Percentiles rank a stretch among this genome's conserved stretches.
Evolutionary conservation across 116 monocot genomes (phyloP).

Genomic region (Phalaenopsis hybrid): DNA sequence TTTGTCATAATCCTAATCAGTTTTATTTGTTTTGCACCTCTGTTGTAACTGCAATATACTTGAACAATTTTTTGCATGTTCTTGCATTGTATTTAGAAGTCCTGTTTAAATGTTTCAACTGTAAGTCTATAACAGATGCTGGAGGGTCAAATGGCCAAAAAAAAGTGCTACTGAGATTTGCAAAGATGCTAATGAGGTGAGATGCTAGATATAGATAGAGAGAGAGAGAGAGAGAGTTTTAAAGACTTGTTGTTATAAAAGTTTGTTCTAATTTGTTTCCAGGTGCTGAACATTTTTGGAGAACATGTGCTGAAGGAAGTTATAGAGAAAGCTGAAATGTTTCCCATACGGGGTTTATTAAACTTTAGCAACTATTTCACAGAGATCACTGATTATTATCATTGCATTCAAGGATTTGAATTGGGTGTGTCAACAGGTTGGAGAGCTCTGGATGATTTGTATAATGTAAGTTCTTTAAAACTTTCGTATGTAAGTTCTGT

Average conservation of each 20-base stretch:
- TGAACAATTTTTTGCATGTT: not conserved
- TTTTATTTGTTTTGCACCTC: not conserved
- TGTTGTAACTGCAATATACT: not conserved
- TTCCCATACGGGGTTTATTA: conserved; percentile 48
- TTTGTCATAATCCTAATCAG: not conserved
- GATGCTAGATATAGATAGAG: not conserved
- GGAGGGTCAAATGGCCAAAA: conserved; percentile 86
- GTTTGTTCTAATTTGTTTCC: conserved; percentile 5
- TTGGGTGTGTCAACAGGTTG: conserved; percentile 47
- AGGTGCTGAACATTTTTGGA: conserved; percentile 85
- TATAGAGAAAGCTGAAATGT: conserved; percentile 77
- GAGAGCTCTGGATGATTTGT: conserved; percentile 34
- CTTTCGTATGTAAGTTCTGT: conserved; percentile 22
- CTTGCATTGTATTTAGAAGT: not conserved
- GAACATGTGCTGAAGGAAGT: conserved; percentile 53
- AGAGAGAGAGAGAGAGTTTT: not conserved
- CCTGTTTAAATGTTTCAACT: not conserved
- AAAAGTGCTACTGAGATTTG: conserved; percentile 50
- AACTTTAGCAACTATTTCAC: conserved; percentile 37
- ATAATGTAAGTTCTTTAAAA: conserved; percentile 37
- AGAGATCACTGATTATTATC: conserved; percentile 45
- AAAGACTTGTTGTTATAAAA: not conserved
- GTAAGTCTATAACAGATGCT: conserved; percentile 44
- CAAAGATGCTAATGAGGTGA: conserved; percentile 98
- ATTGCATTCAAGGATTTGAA: conserved; percentile 26